Conservation (phyloP, 768 basidiomycete species). For the Podaxis pistillaris region DNA sequence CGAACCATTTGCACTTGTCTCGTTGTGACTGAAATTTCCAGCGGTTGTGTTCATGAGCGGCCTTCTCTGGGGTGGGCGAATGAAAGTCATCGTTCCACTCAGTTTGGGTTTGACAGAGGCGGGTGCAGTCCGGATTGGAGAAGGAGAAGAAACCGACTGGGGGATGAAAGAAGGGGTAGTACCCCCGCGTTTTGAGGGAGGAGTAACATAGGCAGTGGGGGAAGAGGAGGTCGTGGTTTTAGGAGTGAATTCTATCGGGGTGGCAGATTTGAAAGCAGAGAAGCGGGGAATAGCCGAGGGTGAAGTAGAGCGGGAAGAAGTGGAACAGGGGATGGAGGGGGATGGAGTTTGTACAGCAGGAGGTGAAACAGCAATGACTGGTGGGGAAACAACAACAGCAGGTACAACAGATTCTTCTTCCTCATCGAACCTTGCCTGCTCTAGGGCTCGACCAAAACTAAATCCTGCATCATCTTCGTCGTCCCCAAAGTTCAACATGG, state of each 20-base stretch:
- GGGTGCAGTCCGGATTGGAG: conserved; percentile 31
- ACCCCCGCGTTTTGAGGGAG: conserved; percentile 52
- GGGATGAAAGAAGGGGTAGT: conserved; percentile 58
- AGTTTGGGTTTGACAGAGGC: conserved; percentile 30
- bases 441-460: conserved; percentile 31
- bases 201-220: conserved; percentile 41
- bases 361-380: conserved; percentile 13
- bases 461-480: conserved; percentile 30
- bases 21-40: conserved; percentile 22
- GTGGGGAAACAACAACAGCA: conserved; percentile 12
- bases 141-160: conserved; percentile 50
- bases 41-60: conserved; percentile 29
- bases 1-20: conserved; percentile 55
- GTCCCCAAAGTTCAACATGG: conserved; percentile 34
- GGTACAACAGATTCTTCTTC: conserved; percentile 20
- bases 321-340: conserved; percentile 29
- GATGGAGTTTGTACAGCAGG: conserved; percentile 28
- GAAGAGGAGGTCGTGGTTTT: conserved; percentile 16
- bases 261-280: conserved; percentile 30
- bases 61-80: conserved; percentile 43
- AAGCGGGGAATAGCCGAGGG: conserved; percentile 56
- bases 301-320: conserved; percentile 25
- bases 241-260: conserved; percentile 21
- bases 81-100: conserved; percentile 37
- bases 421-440: conserved; percentile 3